Conservation (phyloP, 768 basidiomycete genomes). For the Tylopilus subfusipes region DNA sequence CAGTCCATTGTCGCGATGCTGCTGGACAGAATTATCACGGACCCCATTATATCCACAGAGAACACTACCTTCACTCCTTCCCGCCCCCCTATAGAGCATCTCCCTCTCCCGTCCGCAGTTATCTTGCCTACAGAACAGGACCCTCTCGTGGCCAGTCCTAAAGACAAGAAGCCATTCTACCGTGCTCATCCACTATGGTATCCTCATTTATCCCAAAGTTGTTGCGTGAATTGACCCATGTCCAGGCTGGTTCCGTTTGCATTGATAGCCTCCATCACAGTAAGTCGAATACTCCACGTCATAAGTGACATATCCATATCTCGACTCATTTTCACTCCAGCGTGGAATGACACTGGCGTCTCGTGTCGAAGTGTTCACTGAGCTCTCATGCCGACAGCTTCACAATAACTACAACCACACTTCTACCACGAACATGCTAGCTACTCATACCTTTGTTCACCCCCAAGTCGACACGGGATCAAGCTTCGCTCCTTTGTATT, state of each 20-base stretch:
- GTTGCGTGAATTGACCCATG: slow-evolving; percentile 5
- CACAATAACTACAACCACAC: slow-evolving; percentile 44
- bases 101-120: slow-evolving; percentile 7
- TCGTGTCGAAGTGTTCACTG: slow-evolving; percentile 75
- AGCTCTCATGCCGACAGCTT: slow-evolving; percentile 65
- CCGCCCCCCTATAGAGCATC: slow-evolving; percentile 17
- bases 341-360: slow-evolving; percentile 78
- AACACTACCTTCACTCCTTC: slow-evolving; percentile 30
- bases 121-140: slow-evolving; percentile 30
- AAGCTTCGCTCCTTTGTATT: slow-evolving; percentile 7
- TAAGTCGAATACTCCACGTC: slow-evolving; percentile 31
- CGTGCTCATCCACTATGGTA: slow-evolving; percentile 49
- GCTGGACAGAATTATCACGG: slow-evolving; percentile 31
- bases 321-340: slow-evolving; percentile 35
- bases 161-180: slow-evolving; percentile 45
- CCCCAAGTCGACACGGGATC: slow-evolving; percentile 6
- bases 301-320: background rate
- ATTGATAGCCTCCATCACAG: slow-evolving; percentile 62
- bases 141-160: slow-evolving; percentile 29
- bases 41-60: slow-evolving; percentile 35
- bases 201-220: background rate
- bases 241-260: slow-evolving; percentile 71
- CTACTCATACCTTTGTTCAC: background rate
- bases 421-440: background rate
- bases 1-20: slow-evolving; percentile 15